These are phyloP conservation scores for Lasiodiplodia sp. DNA, from an alignment of 2,329 filamentous ascomycete genomes.

Conservation along the genomic window DNA sequence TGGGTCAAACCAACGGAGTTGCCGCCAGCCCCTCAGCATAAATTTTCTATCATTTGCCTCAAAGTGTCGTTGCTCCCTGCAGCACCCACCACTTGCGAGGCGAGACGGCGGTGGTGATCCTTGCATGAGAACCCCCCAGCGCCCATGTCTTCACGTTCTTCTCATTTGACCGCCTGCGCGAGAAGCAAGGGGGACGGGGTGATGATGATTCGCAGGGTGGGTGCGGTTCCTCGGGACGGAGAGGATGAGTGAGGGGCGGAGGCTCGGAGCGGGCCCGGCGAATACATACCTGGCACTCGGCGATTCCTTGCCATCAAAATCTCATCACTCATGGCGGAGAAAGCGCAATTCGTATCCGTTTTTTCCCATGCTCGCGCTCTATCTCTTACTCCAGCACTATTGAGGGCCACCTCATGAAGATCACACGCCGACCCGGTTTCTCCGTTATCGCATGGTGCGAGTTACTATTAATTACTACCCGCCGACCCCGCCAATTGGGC, in stretches of 20 bases:
- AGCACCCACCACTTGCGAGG: slow-evolving; percentile 6
- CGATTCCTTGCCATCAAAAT: neutral
- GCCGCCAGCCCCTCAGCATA: slow-evolving; percentile 7
- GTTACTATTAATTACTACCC: slow-evolving; percentile 21
- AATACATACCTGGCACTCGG: neutral
- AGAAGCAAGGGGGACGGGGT: slow-evolving; percentile 15
- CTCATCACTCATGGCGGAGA: neutral
- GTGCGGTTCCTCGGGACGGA: slow-evolving; percentile 3
- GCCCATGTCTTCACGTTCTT: neutral
- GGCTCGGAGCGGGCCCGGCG: slow-evolving; percentile 9
- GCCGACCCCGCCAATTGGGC: slow-evolving; percentile 22
- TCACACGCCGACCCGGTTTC: neutral
- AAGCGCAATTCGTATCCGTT: neutral
- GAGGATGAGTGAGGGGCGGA: neutral
- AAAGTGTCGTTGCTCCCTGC: slow-evolving; percentile 1
- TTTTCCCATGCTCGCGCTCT: neutral
- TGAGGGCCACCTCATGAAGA: slow-evolving; percentile 21
- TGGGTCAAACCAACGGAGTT: slow-evolving; percentile 7
- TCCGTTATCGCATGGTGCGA: slow-evolving; percentile 14
- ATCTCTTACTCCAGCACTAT: slow-evolving; percentile 13
- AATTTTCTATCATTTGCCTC: neutral
- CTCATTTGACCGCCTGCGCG: neutral
- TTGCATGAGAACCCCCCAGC: slow-evolving; percentile 7
- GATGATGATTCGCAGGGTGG: slow-evolving; percentile 25
- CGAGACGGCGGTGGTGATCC: slow-evolving; percentile 10